Percentiles rank a stretch among this genome's conserved stretches.
phyloP scores from a whole-genome alignment of 495 filamentous ascomycete species.

The Hypoxylon fuscum region DNA sequence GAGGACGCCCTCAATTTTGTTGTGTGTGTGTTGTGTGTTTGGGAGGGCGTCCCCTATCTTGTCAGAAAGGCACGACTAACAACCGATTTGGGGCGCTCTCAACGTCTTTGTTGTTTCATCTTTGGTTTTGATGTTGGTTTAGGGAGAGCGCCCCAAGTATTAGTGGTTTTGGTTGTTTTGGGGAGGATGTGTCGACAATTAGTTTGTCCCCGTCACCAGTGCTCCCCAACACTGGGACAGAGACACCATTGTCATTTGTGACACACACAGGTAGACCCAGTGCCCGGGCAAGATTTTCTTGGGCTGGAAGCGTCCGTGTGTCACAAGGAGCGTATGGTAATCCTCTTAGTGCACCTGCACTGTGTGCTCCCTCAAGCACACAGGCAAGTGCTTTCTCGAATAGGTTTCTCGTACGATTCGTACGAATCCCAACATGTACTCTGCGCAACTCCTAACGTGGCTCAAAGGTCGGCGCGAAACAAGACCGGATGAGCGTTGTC shows the following conservation, averaged over 20 bases:
- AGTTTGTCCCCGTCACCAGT: too few relatives aligned
- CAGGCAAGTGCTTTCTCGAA: neutral
- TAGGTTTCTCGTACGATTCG: neutral
- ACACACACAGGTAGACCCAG: too few relatives aligned
- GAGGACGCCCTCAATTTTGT: neutral
- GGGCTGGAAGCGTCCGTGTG: too few relatives aligned
- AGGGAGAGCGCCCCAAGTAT: too few relatives aligned
- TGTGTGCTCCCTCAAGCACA: constrained; percentile 7
- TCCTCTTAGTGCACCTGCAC: neutral
- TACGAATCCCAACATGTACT: neutral
- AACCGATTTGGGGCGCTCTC: neutral
- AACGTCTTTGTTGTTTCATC: neutral
- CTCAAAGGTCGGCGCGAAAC: constrained; percentile 14
- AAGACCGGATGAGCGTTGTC: constrained; percentile 12
- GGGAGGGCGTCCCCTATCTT: neutral
- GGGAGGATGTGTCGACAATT: too few relatives aligned
- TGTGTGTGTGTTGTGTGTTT: neutral
- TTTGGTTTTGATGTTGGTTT: too few relatives aligned
- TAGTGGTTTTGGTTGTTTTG: too few relatives aligned
- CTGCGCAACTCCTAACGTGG: neutral
- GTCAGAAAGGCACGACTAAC: neutral
- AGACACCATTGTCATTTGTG: too few relatives aligned
- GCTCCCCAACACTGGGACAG: too few relatives aligned
- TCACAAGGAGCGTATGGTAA: neutral
- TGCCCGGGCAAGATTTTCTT: too few relatives aligned